Base-by-base conservation (phyloP, 768 basidiomycete genomes). In the Podaxis mareebaensis region DNA sequence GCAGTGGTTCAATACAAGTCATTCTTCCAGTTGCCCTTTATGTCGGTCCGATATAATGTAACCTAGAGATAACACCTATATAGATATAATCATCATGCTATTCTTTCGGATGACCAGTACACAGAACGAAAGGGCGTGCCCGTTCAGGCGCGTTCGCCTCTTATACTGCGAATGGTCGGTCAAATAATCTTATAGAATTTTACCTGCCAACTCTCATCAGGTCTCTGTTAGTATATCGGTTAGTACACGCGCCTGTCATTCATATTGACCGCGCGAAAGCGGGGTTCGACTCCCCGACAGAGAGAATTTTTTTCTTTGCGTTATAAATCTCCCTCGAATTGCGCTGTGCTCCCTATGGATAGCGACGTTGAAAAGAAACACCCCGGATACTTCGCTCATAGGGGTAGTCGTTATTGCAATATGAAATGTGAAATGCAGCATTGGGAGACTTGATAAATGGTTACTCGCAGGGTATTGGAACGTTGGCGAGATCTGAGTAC, bases 1-100 rank as follows among this genome's bases (percentile, higher is more conserved):
- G 3, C 58, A 95, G 92, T 95, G 93, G 93, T 95, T 94, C 74
- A 90, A 89, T 71, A 81, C 87, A 26, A 94, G 92, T 67, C 93
- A 96, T 78, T 91, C 92, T 3, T 93, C 92, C 6, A 92, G 89
- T 60, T 98, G 95, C 73, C 95, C 95, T 11, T 75, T 98, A 54
- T 98, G 95, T 73, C 85, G 95, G 28, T 91, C 92, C 22, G 89
- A 93, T 70, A 90, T 95, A 54, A 77, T 91, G 39, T 88, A 79
- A 68, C 38, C 5, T 64, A 60, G 57, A 42, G 8, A 12, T 13
- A 38, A 22, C 17, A 56, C 24, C 15, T n/a, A 5, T 7, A 46
- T 13, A 46, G 4, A 42, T 54, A 30, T 53, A 53, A 13, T n/a
- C 15, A 17, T 3, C 20, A 15, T 10, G 8, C 17, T 38, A 13